Evolutionary conservation across 1,284 basidiomycete genomes (phyloP), one percentile per base, ranked within the genome.

Genomic region (Boletus mariae): DNA sequence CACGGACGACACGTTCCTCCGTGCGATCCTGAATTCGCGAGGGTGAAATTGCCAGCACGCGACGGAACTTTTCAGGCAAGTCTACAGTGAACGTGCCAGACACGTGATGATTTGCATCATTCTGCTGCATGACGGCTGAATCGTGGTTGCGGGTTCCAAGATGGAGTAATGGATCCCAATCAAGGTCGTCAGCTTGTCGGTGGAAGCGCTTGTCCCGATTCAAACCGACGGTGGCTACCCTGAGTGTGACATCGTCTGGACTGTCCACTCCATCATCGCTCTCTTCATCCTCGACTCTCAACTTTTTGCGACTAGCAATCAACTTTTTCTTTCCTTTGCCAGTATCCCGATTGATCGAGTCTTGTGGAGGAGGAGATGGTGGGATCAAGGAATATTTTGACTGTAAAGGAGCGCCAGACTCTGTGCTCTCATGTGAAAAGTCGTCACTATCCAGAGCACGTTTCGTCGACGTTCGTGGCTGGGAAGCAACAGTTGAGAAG

Each of bases 51-150:
- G 82, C 80, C 29, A 90, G 71, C 55, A 88, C 73, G 58, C 75
- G 75, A 59, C 74, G 80, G 57, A 90, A 76, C 56, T 82, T 76
- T 53, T 87, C 84, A 15, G 87, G 85, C 29, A 90, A 73, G 65
- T 82, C 73, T 46, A 87, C 73, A 57, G 79, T 79, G 56, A 85
- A 71, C 65, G 69, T 65, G 64, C 45, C 55, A 12, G 56, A 44
- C 56, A 57, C 64, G 54, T 62, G 57, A 62, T 55, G 58, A 63
- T 58, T 57, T 52, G 59, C 67, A 45, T 66, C 68, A 55, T 61
- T 55, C 28, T 59, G 59, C 26, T 53, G 58, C 38, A 53, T 47
- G 41, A 53, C 48, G 41, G 62, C 61, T 58, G 66, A 63, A 47
- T 72, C 68, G 51, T 66, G 68, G 59, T 68, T 54, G 55, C 62